These are phyloP conservation scores for Wallacemonas collosoma DNA, from an alignment of 208 protist species.

Conservation along the genomic window DNA sequence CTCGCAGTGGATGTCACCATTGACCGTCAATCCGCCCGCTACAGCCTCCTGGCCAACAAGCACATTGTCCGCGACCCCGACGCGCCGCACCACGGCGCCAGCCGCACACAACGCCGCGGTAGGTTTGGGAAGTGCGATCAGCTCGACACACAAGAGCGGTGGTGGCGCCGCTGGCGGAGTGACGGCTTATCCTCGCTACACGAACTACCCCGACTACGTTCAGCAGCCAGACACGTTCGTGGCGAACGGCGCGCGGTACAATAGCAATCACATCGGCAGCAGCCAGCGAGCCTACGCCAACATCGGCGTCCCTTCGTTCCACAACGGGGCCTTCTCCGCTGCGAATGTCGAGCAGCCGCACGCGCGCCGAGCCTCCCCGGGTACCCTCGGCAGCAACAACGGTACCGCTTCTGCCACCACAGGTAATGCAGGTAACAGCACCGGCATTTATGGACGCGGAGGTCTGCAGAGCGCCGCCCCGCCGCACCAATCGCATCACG, in stretches of 20 bases:
- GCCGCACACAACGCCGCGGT: background rate
- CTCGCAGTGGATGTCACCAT: constrained; percentile 21
- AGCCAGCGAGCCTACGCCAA: background rate
- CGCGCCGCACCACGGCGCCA: background rate
- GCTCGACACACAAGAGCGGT: background rate
- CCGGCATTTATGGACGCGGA: constrained; percentile 6
- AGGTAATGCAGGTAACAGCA: constrained; percentile 1
- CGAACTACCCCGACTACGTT: constrained; percentile 23
- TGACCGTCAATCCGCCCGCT: constrained; percentile 12
- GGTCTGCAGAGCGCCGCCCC: constrained; percentile 14
- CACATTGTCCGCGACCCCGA: background rate
- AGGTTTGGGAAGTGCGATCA: background rate
- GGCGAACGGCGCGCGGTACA: constrained; percentile 3
- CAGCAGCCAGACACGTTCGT: background rate
- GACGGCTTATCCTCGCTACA: constrained; percentile 19
- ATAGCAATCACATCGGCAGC: background rate
- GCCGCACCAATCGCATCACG: constrained; percentile 13
- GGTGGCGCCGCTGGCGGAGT: background rate
- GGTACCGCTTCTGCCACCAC: background rate
- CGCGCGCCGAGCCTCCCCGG: constrained; percentile 1
- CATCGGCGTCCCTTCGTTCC: background rate
- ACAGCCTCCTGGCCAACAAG: background rate
- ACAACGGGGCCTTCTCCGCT: constrained; percentile 5
- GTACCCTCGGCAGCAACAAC: background rate
- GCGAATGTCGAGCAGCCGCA: constrained; percentile 4